Evolutionary conservation across 495 filamentous ascomycete genomes (phyloP), one percentile per base, ranked within the genome.

Genomic region (Hypoxylon lenormandii): DNA sequence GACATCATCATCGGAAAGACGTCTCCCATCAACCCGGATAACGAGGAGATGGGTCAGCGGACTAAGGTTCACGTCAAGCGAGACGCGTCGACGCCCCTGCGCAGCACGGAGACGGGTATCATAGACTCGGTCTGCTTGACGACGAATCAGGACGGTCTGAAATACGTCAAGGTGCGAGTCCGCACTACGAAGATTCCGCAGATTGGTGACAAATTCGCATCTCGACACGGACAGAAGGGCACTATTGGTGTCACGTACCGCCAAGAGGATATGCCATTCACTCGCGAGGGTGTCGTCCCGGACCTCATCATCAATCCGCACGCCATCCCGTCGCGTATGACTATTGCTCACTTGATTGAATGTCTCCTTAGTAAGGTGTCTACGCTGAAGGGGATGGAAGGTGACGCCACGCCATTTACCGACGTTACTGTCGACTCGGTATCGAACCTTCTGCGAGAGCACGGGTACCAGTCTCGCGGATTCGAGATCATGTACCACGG

Each of bases 1-100:
- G 95, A 99, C 77, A 97, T 99, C 72, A 97, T 99, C 78, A 98
- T 99, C 67, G 96, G 96, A 28, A 99, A 99, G 83, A 97, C 94
- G 1, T 92, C 94, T 2, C 95, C 95, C 12, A 91, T 99, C 72
- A 89, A 91, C 16, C 89, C 95, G 0, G 94, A 98, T 68, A 89
- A 92, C 10, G 91, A 97, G 72, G 96, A 98, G 78, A 88, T 97
- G 57, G 96, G 96, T 11, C 93, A 96, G 76, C 86, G 94, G 8
- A 94, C 92, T 16, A 92, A 91, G 69, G 80, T 89, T 38, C 96
- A 98, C 80, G 88, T 90, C 74, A 98, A 97, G 82, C 87, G 95
- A 1, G 95, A 98, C 74, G 92, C 93, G 10, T 97, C 94, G 15
- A 98, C 95, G 2, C 94, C 95, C 19, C 85, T 99, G 5, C 87